Evolutionary conservation across 441 rosid genomes (phyloP).

Genomic region (Pelargonium cotyledonis): DNA sequence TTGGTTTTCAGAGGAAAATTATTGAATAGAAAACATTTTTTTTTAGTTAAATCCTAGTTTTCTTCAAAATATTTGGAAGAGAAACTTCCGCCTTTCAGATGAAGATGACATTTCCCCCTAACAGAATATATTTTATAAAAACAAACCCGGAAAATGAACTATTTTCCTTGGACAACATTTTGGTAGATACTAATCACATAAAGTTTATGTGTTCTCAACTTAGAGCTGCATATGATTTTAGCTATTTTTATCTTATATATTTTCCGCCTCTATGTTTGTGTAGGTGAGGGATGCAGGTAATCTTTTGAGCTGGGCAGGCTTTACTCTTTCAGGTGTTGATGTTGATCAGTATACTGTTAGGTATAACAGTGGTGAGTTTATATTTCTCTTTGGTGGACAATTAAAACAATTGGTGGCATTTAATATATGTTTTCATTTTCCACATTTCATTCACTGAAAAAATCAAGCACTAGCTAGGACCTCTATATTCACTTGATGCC

Average conservation of each 20-base stretch:
- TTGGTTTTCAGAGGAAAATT: not conserved
- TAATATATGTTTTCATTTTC: no score
- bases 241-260: not conserved
- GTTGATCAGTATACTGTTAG: conserved; percentile 83
- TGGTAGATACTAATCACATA: not conserved
- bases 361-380: conserved; percentile 67
- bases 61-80: not conserved
- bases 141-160: no score
- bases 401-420: no score
- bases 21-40: no score
- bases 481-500: no score
- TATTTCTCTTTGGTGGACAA: not conserved
- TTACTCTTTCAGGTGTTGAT: conserved; percentile 89
- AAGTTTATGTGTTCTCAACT: not conserved
- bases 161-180: not conserved
- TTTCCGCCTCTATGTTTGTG: conserved; percentile 8
- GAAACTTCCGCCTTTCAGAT: not conserved
- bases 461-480: no score
- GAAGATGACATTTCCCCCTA: not conserved
- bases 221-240: not conserved
- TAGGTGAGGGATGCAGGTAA: conserved; percentile 97
- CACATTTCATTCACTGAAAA: no score
- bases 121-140: no score
- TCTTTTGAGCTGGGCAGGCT: conserved; percentile 92
- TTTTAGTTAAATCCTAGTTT: not conserved